These are phyloP conservation scores for Cyclocybe cylindracea DNA, from an alignment of 768 basidiomycete genomes.

Conservation along the genomic window DNA sequence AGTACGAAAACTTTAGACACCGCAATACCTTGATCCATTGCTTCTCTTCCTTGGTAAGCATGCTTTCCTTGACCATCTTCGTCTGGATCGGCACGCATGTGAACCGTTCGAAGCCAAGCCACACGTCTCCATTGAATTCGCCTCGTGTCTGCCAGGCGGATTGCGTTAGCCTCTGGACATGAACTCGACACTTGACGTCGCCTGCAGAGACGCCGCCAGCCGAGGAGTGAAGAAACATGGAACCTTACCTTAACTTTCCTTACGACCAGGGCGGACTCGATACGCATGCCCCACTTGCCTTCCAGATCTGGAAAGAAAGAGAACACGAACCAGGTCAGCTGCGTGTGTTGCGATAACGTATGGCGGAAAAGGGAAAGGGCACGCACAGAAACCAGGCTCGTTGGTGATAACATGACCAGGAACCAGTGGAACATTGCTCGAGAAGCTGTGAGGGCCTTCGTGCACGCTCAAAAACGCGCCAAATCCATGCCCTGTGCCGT, in stretches of 20 bases:
- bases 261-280: conserved; percentile 85
- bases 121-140: conserved; percentile 70
- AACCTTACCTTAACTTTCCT: conserved; percentile 54
- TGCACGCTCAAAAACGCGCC: conserved; percentile 87
- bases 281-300: conserved; percentile 86
- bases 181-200: conserved; percentile 1
- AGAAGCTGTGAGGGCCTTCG: conserved; percentile 83
- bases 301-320: conserved; percentile 55
- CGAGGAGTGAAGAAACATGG: conserved; percentile 7
- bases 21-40: conserved; percentile 75
- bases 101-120: conserved; percentile 90
- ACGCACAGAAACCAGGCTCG: conserved; percentile 91
- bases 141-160: conserved; percentile 56
- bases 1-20: conserved; percentile 6
- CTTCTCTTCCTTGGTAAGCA: conserved; percentile 86
- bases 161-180: not conserved
- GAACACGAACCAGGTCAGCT: conserved; percentile 9
- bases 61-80: conserved; percentile 78
- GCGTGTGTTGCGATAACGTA: conserved; percentile 6
- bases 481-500: conserved; percentile 91
- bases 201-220: conserved; percentile 1
- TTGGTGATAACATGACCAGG: conserved; percentile 94
- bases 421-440: conserved; percentile 63
- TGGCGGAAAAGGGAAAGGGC: conserved; percentile 6
- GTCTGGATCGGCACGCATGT: conserved; percentile 95